These are phyloP conservation scores for Herpotrichia juniperi DNA, from an alignment of 2,329 filamentous ascomycete species.

Conservation along the genomic window DNA sequence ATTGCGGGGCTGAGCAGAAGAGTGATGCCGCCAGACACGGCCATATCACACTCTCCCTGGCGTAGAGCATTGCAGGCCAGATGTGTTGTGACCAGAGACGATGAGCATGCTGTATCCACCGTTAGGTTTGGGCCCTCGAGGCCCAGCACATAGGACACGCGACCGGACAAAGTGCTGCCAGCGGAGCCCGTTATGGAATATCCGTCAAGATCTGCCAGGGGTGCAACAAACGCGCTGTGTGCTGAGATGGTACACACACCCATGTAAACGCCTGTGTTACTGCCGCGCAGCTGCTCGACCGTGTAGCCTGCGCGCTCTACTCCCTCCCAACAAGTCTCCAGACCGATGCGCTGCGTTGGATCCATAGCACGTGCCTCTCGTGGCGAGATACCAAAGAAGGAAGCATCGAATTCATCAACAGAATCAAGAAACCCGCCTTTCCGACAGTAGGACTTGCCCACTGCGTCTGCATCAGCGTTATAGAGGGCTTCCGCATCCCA, in stretches of 20 bases:
- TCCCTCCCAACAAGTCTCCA: slow-evolving; percentile 18
- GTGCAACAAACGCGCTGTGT: neutral
- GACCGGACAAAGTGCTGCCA: slow-evolving; percentile 39
- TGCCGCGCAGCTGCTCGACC: slow-evolving; percentile 9
- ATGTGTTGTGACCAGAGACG: slow-evolving; percentile 35
- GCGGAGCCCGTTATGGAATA: slow-evolving; percentile 47
- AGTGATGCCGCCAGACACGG: slow-evolving; percentile 28
- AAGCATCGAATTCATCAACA: slow-evolving; percentile 34
- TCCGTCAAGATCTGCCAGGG: slow-evolving; percentile 24
- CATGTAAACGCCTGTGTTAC: slow-evolving; percentile 15
- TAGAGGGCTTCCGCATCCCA: slow-evolving; percentile 27
- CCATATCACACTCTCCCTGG: slow-evolving; percentile 22
- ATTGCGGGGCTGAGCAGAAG: slow-evolving; percentile 32
- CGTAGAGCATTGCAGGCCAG: slow-evolving; percentile 31
- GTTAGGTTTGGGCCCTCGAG: slow-evolving; percentile 48
- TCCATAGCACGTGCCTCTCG: slow-evolving; percentile 21
- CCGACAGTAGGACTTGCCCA: slow-evolving; percentile 3
- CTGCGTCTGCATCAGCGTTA: slow-evolving; percentile 6
- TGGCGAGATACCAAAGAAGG: slow-evolving; percentile 23
- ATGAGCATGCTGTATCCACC: slow-evolving; percentile 40
- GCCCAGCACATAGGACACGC: slow-evolving; percentile 38
- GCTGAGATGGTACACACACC: slow-evolving; percentile 9
- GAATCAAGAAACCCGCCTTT: slow-evolving; percentile 22
- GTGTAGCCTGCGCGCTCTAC: slow-evolving; percentile 17
- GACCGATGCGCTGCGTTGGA: slow-evolving; percentile 15